Base-by-base conservation (phyloP, 2,329 filamentous ascomycete genomes). In the Alternaria sp. region DNA sequence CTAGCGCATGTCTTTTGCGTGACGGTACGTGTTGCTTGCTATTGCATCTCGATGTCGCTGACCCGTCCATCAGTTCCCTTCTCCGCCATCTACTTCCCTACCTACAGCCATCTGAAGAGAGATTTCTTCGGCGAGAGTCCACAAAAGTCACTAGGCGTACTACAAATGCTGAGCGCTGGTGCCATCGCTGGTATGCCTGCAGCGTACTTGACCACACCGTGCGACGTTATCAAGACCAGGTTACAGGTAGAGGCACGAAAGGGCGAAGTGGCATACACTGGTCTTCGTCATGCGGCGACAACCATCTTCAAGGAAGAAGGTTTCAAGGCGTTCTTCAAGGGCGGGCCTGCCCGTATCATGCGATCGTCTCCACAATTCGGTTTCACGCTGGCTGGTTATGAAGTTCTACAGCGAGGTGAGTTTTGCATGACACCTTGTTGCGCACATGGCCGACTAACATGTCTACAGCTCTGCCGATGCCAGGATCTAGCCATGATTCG, bases 161-260 rank as follows among this genome's bases (percentile, higher is more conserved):
- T 97, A 39, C 94, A 98, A 82, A 90, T 99, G 57, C 86, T 99
- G 64, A 95, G 92, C 20, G 93, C 95, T 7, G 95, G 95, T 82
- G 95, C 95, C 61, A 97, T 99, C 51, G 82, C 82, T 12, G 82
- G 82, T 74, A 85, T 85, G 82, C 82, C 82, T 12, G 82, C 82
- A 16, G 82, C 82, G 12, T 99, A 99, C 82, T 86, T 99, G 64
- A 99, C 95, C 24, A 99, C 95, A 2, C 95, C 95, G 0, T 97
- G 92, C 83, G 95, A 99, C 76, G 95, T 99, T 63, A 98, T 99
- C 89, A 99, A 99, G 86, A 99, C 95, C 3, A 91, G 95, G 78
- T 86, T 99, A 61, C 95, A 99, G 80, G 95, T 99, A 60, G 95
- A 99, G 81, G 94, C 94, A 22, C 91, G 95, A 67, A 98, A 98